Percentiles rank a stretch among this genome's conserved stretches.
These are phyloP conservation scores for Clavaria fumosa DNA, from an alignment of 768 basidiomycete species.

Conservation along the genomic window DNA sequence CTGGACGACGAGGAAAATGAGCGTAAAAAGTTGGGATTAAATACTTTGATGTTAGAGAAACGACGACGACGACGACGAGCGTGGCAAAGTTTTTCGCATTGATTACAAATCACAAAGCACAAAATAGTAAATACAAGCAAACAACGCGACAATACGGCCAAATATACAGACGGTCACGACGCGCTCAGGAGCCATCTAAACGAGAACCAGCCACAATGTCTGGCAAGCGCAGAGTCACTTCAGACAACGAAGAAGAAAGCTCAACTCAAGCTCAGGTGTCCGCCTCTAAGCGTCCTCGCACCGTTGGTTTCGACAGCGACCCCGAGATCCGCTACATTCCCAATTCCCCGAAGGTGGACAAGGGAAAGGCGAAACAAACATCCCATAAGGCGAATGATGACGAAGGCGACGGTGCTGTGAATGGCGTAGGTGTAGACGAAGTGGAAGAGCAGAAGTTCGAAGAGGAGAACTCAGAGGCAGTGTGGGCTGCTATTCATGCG, in stretches of 20 bases:
- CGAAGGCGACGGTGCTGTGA: conserved; percentile 19
- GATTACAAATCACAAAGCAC: too few relatives aligned
- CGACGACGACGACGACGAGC: conserved; percentile 19
- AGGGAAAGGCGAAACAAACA: conserved; percentile 19
- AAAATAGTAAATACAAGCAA: too few relatives aligned
- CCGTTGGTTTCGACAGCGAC: conserved; percentile 15
- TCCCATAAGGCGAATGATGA: conserved; percentile 20
- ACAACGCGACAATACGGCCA: too few relatives aligned
- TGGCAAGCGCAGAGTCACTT: too few relatives aligned
- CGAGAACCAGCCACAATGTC: too few relatives aligned
- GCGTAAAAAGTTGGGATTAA: too few relatives aligned
- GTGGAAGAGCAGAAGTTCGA: conserved; percentile 56
- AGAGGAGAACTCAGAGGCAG: conserved; percentile 37
- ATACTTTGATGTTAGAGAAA: conserved; percentile 19
- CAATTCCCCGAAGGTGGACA: conserved; percentile 8
- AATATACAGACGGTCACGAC: too few relatives aligned
- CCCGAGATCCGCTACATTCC: conserved; percentile 9
- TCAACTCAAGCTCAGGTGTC: too few relatives aligned
- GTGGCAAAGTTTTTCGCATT: conserved; percentile 12
- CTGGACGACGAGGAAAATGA: too few relatives aligned
- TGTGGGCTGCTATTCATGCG: conserved; percentile 39
- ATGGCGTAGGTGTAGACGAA: conserved; percentile 23
- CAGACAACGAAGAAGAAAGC: too few relatives aligned
- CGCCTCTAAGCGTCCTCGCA: conserved; percentile 21
- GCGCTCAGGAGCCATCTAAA: too few relatives aligned